Evolutionary conservation across 1,284 basidiomycete genomes (phyloP), one percentile per base, ranked within the genome.

Genomic region (Tausonia pullulans): DNA sequence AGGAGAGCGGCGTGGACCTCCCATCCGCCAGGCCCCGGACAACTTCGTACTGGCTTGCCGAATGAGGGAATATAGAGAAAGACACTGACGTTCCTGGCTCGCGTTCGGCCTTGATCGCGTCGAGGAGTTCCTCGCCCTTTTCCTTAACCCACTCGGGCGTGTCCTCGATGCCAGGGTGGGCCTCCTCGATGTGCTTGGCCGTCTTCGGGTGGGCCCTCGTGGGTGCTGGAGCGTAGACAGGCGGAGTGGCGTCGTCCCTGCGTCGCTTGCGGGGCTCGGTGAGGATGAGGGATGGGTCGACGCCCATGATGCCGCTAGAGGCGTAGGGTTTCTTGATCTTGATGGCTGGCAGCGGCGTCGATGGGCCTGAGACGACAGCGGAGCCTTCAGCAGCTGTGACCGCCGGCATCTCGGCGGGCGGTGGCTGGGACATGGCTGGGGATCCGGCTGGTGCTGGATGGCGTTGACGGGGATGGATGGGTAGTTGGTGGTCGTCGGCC

Each of bases 231-330:
- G 45, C 53, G 9, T 16, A 14, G 39, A 40, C 14, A n/a, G 10
- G 27, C 45, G 56, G 48, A 46, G 53, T 49, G 11, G 45, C 43
- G 46, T 62, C 61, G 27, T 55, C 39, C 43, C 46, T 49, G 48
- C 44, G 51, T 13, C 61, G 61, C 48, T 62, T 62, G 44, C 52
- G 63, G n/a, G 55, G 55, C 55, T 64, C 58, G 58, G 49, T 48
- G 46, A 56, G 58, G 46, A 60, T 64, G 44, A 60, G 54, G 44
- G 27, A 55, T 41, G 63, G 16, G 58, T 60, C 58, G 16, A 60
- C 43, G 46, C 54, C 63, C 55, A 45, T 50, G 54, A 54, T n/a
- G 40, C 27, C 60, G 60, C 50, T 39, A 10, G 45, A 27, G 11
- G 52, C 9, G 13, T 54, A 7, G 27, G 27, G 52, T 54, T 54